Evolutionary conservation across 2,329 filamentous ascomycete genomes (phyloP), one percentile per base, ranked within the genome.

Genomic region (Colletotrichum sp.): DNA sequence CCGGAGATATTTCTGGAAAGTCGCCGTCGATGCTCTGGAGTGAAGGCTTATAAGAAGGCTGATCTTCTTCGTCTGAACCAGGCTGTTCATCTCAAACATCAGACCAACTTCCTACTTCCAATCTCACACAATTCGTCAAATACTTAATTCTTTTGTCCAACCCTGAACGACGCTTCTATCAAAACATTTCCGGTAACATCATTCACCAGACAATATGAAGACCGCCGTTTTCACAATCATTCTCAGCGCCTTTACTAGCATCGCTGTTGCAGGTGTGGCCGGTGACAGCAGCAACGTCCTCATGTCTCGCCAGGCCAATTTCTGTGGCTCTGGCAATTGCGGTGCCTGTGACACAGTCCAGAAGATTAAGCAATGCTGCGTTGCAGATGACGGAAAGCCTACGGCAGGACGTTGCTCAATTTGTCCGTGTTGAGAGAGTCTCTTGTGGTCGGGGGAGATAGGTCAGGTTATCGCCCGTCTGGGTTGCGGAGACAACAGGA

Each of bases 361-460:
- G 11, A n/a, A 13, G 9, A 13, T 49, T 8, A 49, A 13, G 11
- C 44, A 49, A 49, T 49, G 44, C 3, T 49, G 44, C 0, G 0
- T 0, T 8, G 44, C 44, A 22, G 0, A 0, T 0, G 44, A 49
- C 0, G 44, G 44, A 49, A 49, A 49, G 44, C 44, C 44, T 0
- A 49, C 44, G 6, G 44, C 44, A 49, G 44, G 44, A 0, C 44
- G 44, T 2, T 49, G 44, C 13, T 49, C 44, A 0, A 4, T 22
- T 7, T 49, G 44, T 6, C 44, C 44, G 3, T 49, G 39, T 11
- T 44, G 2, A 57, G 15, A 49, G 22, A 55, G 1, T 16, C 15
- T 15, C 32, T 34, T n/a, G n/a, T n/a, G n/a, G n/a, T n/a, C n/a
- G n/a, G n/a, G n/a, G n/a, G n/a, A n/a, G n/a, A n/a, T n/a, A n/a